Conservation (phyloP, 768 basidiomycete species). For the Suillus spraguei region DNA sequence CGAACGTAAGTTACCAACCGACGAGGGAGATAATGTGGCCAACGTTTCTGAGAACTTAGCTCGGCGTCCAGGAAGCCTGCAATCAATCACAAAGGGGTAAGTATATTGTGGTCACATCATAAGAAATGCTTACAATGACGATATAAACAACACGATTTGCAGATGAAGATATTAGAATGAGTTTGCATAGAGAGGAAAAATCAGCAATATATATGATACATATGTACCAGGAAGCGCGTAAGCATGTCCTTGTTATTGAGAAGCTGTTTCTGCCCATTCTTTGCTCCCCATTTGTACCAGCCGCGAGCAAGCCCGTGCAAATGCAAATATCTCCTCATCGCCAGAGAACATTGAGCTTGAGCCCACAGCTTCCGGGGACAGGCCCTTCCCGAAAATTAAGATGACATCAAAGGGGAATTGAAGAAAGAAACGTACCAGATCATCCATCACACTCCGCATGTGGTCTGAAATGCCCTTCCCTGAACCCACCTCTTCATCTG, state of each 20-base stretch:
- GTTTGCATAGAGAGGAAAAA: neutral
- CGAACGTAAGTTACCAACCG: neutral
- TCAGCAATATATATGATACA: neutral
- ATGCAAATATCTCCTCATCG: slow-evolving; percentile 97
- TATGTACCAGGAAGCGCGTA: neutral
- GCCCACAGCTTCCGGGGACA: slow-evolving; percentile 76
- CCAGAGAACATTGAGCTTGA: slow-evolving; percentile 91
- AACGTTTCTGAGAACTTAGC: neutral
- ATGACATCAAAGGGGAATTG: neutral
- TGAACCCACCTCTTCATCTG: slow-evolving; percentile 54
- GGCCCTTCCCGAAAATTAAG: slow-evolving; percentile 53
- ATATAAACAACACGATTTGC: neutral
- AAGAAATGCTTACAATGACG: neutral
- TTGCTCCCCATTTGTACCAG: slow-evolving; percentile 89
- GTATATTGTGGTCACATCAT: neutral
- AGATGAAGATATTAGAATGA: neutral
- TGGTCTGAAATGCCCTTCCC: slow-evolving; percentile 67
- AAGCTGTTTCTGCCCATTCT: slow-evolving; percentile 69
- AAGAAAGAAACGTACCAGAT: slow-evolving; percentile 61
- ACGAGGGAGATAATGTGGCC: neutral
- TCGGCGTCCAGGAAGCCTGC: neutral
- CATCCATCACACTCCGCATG: slow-evolving; percentile 94
- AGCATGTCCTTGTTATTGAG: neutral
- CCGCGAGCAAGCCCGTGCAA: slow-evolving; percentile 89
- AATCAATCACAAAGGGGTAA: neutral